Percentiles rank a stretch among this genome's conserved stretches.
phyloP scores from a whole-genome alignment of 176 grass and related monocot genomes.

The Secale cereale region DNA sequence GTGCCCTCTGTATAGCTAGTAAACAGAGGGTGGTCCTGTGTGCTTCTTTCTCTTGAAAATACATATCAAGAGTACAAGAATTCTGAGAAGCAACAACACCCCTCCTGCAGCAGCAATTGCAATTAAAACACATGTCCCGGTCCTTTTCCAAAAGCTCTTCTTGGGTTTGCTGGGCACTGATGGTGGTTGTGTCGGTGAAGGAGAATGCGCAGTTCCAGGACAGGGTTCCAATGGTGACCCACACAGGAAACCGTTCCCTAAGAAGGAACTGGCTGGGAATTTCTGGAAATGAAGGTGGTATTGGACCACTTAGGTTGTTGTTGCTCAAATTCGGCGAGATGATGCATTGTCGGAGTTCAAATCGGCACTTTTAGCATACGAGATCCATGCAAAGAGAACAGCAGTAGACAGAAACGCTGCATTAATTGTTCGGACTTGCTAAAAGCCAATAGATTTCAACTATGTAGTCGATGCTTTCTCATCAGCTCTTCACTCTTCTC shows the following conservation, averaged over 20 bases:
- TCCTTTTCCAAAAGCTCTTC: slow-evolving; percentile 70
- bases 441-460: too few species aligned
- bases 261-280: slow-evolving; percentile 70
- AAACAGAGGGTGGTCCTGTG: slow-evolving; percentile 51
- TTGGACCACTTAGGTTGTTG: slow-evolving; percentile 87
- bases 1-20: slow-evolving; percentile 75
- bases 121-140: slow-evolving; percentile 58
- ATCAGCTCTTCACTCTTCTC: too few species aligned
- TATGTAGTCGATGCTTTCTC: too few species aligned
- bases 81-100: slow-evolving; percentile 58
- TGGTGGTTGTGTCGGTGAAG: slow-evolving; percentile 45
- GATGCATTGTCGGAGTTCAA: too few species aligned
- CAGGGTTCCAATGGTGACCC: slow-evolving; percentile 66
- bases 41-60: slow-evolving; percentile 66
- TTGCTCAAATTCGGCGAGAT: slow-evolving; percentile 96
- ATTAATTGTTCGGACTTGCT: too few species aligned
- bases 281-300: slow-evolving; percentile 72
- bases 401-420: too few species aligned
- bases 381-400: too few species aligned
- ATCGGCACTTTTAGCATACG: too few species aligned
- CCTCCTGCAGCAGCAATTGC: slow-evolving; percentile 58
- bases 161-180: slow-evolving; percentile 34
- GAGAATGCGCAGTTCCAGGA: slow-evolving; percentile 51
- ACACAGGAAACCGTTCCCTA: slow-evolving; percentile 82
- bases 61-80: slow-evolving; percentile 58